Base-by-base conservation (phyloP, 2,329 filamentous ascomycete genomes). In the Trematosphaeria pertusa region DNA sequence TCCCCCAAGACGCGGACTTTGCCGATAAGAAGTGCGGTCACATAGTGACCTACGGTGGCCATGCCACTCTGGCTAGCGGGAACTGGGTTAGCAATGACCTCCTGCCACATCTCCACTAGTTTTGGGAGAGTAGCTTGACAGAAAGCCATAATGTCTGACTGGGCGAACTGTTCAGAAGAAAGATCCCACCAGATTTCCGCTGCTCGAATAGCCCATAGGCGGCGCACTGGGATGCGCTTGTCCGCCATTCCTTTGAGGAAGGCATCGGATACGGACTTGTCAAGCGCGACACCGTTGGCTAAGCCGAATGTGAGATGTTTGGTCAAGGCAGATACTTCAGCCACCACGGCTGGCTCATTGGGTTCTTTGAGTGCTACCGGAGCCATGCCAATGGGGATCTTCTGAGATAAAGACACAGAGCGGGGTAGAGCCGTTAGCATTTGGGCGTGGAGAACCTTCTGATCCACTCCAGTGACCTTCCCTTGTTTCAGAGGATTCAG, bases 381-480 rank as follows among this genome's bases (percentile, higher is more conserved):
- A 5, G 87, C 83, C 48, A 97, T 79, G 5, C 83, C 84, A 38
- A 79, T 75, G 1, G 85, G 81, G 21, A 93, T 79, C 56, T 88
- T 88, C 46, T 81, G 78, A 0, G 89, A 87, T 30, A 88, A 79
- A 2, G 80, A 72, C 9, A 78, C 70, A 2, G 85, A 87, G 33
- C 83, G 75, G 1, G 55, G 59, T 2, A 72, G 50, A 5, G 80
- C 77, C 38, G 82, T 78, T 3, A 99, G 79, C 78, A 96, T 89
- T 64, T 94, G 88, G 4, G 90, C 87, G 72, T 97, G 86, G 2
- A 92, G 76, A 3, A 88, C 81, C 62, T 91, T 87, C 60, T 97
- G 91, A 49, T 99, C 94, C 12, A 89, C 85, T 42, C 87, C 87
- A 3, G 91, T 82, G 15, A 96, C 79, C 67, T 97, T 99, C 42